Percentiles rank a stretch among this genome's conserved stretches.
These are phyloP conservation scores for Coemansia aciculifera DNA, from an alignment of 192 early-diverging fungal species.

Conservation along the genomic window DNA sequence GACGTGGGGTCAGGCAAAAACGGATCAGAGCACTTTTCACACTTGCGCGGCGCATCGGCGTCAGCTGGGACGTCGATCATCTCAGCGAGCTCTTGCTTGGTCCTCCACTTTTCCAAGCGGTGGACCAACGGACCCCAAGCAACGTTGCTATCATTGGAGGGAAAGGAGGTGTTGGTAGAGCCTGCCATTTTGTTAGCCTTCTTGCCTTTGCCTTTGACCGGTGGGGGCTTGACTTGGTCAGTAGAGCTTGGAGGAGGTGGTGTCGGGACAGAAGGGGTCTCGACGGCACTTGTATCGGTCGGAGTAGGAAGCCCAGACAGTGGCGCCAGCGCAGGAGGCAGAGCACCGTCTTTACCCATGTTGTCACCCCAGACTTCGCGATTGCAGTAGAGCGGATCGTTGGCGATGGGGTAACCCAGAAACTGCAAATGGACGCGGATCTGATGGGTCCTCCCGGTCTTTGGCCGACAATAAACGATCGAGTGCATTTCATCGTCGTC, in stretches of 20 bases:
- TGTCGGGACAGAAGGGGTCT: background rate
- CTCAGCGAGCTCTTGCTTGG: slow-evolving; percentile 28
- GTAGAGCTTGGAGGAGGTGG: background rate
- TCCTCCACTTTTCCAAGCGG: slow-evolving; percentile 45
- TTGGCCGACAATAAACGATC: slow-evolving; percentile 77
- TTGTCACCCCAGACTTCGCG: slow-evolving; percentile 66
- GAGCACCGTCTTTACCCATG: slow-evolving; percentile 57
- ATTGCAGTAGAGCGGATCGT: slow-evolving; percentile 91
- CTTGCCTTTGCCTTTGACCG: background rate
- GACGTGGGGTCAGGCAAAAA: slow-evolving; percentile 68
- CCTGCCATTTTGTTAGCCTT: slow-evolving; percentile 21
- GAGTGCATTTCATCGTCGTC: slow-evolving; percentile 67
- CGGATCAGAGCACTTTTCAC: slow-evolving; percentile 62
- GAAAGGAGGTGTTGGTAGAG: slow-evolving; percentile 5
- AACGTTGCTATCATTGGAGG: slow-evolving; percentile 7
- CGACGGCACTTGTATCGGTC: background rate
- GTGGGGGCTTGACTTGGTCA: background rate
- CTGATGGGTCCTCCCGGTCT: slow-evolving; percentile 95
- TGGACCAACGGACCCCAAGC: slow-evolving; percentile 26
- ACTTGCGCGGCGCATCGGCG: slow-evolving; percentile 32
- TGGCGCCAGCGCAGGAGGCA: slow-evolving; percentile 7
- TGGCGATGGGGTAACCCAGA: slow-evolving; percentile 90
- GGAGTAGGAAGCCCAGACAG: background rate
- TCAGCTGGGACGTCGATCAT: slow-evolving; percentile 18
- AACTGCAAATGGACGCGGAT: slow-evolving; percentile 95